Base-by-base conservation (phyloP, 352 stramenopile species). In the Phytophthora multivora region DNA sequence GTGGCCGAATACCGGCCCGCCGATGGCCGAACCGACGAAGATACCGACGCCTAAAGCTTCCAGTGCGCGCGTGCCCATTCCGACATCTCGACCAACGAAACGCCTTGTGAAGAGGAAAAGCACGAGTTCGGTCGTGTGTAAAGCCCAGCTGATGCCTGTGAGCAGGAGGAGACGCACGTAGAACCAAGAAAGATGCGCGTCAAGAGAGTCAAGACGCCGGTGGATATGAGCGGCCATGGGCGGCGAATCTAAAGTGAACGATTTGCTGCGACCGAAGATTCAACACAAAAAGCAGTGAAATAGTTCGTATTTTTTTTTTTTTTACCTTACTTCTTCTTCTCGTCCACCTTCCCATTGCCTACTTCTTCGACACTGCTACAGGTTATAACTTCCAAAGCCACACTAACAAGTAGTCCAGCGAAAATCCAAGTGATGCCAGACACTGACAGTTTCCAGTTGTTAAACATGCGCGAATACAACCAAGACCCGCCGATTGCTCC, bases 101-200 rank as follows among this genome's bases (percentile, higher is more conserved):
- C 23, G 49, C 12, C 71, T 38, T 9, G 67, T 76, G 49, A 77
- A 73, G 10, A 59, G 47, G 35, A 83, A 83, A 15, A 80, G 54
- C 40, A 71, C 69, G 16, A 73, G 73, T 43, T 78, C 70, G 6
- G 71, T 63, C 2, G 73, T 42, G 26, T 80, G 69, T 33, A 80
- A 53, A 15, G 63, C 63, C 73, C 73, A 82, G 3, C 61, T 73
- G n/a, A 69, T 48, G 16, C 73, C 73, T 10, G 71, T 56, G 25
- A 64, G 38, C 12, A 69, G 50, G 31, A 82, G 66, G 36, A 82
- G 51, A 39, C 65, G 71, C 26, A 63, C 39, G 50, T 75, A 76
- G 31, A 70, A 68, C 36, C 49, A 61, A 11, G 60, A 79, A 38
- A 75, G 48, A n/a, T 25, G 43, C 39, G 23, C 19, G 28, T 63